Base-by-base conservation (phyloP, 2,329 filamentous ascomycete genomes). In the Sclerotinia subarctica region DNA sequence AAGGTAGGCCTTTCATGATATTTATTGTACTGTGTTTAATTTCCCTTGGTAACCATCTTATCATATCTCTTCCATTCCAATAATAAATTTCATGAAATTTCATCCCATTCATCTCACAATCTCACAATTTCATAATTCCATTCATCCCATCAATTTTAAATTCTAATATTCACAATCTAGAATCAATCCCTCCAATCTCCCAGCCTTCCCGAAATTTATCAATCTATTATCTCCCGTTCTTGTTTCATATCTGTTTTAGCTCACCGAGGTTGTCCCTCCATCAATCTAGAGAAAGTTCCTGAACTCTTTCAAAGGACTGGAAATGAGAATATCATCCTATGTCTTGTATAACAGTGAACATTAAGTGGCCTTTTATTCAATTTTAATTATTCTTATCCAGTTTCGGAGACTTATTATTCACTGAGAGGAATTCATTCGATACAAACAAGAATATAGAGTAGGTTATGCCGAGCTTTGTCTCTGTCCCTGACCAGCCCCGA, bases 81-180 rank as follows among this genome's bases (percentile, higher is more conserved):
- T 35, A 38, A 21, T 35, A 72, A 56, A 49, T 59, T 69, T 42
- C 51, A 47, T 35, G 19, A 63, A 35, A 38, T 26, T 5, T 10
- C 38, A 42, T 13, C 13, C 2, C 1, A 42, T 5, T 6, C 2
- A 38, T 8, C 8, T 38, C 38, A 38, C 2, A 38, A 38, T 38
- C 10, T 38, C 11, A 13, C 2, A 13, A 38, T 38, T 38, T 8
- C 38, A 38, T 13, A 42, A 15, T 5, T 17, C 21, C 15, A 21
- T 42, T 26, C 44, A 38, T 26, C 19, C 11, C 17, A 44, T 64
- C 13, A 24, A 42, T 17, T 42, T 42, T 17, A 42, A 1, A 17
- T 42, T 17, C 38, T 2, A 38, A 38, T 13, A 13, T 38, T 38
- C 35, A 38, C 10, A 38, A 38, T 13, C 10, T 38, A 1, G 35